Evolutionary conservation across 2,329 filamentous ascomycete genomes (phyloP).

Genomic region (Claviceps pusilla): DNA sequence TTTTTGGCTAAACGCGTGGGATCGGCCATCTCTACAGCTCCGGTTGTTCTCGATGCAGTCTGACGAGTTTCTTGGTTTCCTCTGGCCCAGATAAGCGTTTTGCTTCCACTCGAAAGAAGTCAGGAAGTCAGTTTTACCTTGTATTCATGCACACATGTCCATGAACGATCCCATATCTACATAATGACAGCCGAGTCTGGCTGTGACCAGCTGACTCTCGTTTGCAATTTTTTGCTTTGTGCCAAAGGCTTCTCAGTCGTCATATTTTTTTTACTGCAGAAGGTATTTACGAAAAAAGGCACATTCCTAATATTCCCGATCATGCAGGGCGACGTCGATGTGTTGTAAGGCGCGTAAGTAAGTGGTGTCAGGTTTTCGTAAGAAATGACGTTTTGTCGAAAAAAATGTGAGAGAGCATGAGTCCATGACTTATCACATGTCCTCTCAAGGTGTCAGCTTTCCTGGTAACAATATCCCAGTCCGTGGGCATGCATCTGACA

Average conservation of each 20-base stretch:
- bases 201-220: background rate
- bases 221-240: background rate
- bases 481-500: background rate
- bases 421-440: background rate
- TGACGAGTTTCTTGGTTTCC: conserved; percentile 41
- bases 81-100: conserved; percentile 35
- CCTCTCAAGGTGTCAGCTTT: background rate
- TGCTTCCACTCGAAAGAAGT: conserved; percentile 13
- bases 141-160: background rate
- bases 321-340: conserved; percentile 1
- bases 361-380: conserved; percentile 1
- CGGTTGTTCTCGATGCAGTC: conserved; percentile 42
- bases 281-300: background rate
- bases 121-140: background rate
- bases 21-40: conserved; percentile 16
- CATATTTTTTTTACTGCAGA: background rate
- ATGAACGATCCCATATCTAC: background rate
- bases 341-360: background rate
- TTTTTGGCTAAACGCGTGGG: background rate
- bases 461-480: background rate
- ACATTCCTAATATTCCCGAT: conserved; percentile 2
- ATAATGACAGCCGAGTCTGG: background rate
- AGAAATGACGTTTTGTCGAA: background rate
- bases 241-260: background rate
- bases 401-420: background rate